phyloP scores from a whole-genome alignment of 1,139 yeast species.

The Suhomyces atakaporum region DNA sequence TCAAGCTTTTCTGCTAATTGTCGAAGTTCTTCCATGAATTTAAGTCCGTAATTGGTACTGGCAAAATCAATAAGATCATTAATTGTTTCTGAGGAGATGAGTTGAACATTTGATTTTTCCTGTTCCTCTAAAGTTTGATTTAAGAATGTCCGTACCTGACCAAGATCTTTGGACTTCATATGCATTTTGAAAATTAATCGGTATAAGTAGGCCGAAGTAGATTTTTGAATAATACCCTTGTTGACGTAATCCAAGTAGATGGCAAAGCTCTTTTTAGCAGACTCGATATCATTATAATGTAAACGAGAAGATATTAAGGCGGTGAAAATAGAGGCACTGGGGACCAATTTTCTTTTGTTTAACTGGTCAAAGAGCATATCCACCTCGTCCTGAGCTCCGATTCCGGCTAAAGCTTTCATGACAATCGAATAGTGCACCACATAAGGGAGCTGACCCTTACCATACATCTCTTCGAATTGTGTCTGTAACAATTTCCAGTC shows the following conservation, averaged over 20 bases:
- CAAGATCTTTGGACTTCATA: constrained; percentile 38
- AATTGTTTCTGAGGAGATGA: constrained; percentile 24
- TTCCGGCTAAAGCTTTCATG: constrained; percentile 60
- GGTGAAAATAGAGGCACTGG: constrained; percentile 49
- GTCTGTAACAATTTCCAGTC: constrained; percentile 63
- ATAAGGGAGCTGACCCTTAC: constrained; percentile 57
- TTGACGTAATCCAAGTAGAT: constrained; percentile 19
- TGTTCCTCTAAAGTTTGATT: constrained; percentile 32
- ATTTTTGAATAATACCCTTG: constrained; percentile 24
- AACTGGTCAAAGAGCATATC: constrained; percentile 54
- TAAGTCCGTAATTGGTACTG: constrained; percentile 25
- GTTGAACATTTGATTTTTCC: constrained; percentile 12
- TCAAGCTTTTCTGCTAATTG: constrained; percentile 22
- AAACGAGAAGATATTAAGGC: constrained; percentile 53
- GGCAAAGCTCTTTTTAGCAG: constrained; percentile 32
- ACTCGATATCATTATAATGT: constrained; percentile 45
- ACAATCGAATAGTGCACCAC: constrained; percentile 62
- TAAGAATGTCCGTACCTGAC: constrained; percentile 44
- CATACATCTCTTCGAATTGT: constrained; percentile 64
- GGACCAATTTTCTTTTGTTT: constrained; percentile 46
- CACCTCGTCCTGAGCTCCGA: constrained; percentile 58
- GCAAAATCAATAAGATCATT: constrained; percentile 23
- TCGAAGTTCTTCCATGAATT: constrained; percentile 25
- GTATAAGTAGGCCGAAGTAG: constrained; percentile 40
- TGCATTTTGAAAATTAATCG: constrained; percentile 42